Evolutionary conservation across 2,329 filamentous ascomycete species (phyloP), one percentile per base, ranked within the genome.

Genomic region (Diplodia sapinea): DNA sequence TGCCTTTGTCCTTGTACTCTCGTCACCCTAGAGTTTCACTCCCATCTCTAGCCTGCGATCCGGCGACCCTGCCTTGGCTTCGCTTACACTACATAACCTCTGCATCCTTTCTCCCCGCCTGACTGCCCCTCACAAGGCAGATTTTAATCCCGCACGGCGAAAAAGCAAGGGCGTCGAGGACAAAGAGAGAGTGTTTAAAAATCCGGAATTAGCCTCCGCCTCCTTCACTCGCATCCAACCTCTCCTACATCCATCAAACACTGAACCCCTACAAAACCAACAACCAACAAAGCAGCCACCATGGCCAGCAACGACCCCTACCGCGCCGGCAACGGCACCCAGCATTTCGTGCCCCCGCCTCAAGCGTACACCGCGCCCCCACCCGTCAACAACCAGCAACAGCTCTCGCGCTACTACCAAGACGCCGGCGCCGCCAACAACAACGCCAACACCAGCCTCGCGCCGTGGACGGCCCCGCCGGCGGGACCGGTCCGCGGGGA

Each of bases 291-390:
- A 49, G 17, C 23, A 50, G 29, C 4, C 38, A 29, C 54, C 79
- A 86, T 86, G 77, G 88, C 87, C 79, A 87, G 89, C 73, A 87
- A 88, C 74, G 85, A 88, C 68, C 82, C 84, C 67, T 74, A 79
- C 31, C 66, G 54, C 74, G 85, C 84, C 78, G 38, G 26, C 40
- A 11, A 29, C 17, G 90, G 90, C 23, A 15, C 50, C 86, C 90
- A 77, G 84, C 88, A 72, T 93, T 92, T 84, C 91, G 91, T 73
- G 93, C 26, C 55, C 38, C 40, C 57, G 13, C 59, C 43, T 8
- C 52, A 57, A 63, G 65, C 61, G 15, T 57, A 68, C 59, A n/a
- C 62, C 49, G 31, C 65, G 56, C 62, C 56, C 40, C 20, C 59
- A 1, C 40, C 38, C 23, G 56, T 62, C 61, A 31, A 69, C 65